A percentile compares a stretch with the other conserved stretches of the same genome.
Evolutionary conservation across 345 rosid species (phyloP).

Genomic region (Salix dunnii): DNA sequence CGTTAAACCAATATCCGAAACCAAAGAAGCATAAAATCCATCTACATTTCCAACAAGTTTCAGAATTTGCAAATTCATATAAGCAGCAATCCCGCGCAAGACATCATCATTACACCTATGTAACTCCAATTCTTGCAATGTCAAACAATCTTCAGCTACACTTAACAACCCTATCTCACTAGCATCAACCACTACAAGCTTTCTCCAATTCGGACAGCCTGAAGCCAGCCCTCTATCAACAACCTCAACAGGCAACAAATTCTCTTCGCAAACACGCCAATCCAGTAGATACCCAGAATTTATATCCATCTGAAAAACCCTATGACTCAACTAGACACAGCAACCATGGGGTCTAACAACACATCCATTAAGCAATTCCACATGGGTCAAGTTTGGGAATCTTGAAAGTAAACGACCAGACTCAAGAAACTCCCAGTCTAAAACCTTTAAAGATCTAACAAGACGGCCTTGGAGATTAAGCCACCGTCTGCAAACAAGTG

Average conservation of each 20-base stretch:
- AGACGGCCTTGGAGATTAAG: slow-evolving; percentile 35
- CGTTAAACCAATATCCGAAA: slow-evolving; percentile 88
- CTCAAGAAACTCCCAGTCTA: slow-evolving; percentile 31
- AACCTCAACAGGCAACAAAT: slow-evolving; percentile 53
- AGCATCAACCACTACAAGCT: slow-evolving; percentile 61
- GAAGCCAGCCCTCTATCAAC: slow-evolving; percentile 27
- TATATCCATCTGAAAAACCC: slow-evolving; percentile 13
- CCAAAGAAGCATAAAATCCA: slow-evolving; percentile 57
- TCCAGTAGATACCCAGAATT: slow-evolving; percentile 16
- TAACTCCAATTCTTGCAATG: slow-evolving; percentile 76
- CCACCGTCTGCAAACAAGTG: slow-evolving; percentile 34
- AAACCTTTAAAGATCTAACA: slow-evolving; percentile 23
- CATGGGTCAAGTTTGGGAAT: slow-evolving; percentile 26
- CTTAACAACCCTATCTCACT: slow-evolving; percentile 74
- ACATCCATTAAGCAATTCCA: slow-evolving; percentile 28
- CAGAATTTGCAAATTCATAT: slow-evolving; percentile 79
- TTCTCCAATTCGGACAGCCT: slow-evolving; percentile 56
- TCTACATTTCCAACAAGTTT: slow-evolving; percentile 66
- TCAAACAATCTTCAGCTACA: slow-evolving; percentile 67
- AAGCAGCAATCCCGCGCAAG: slow-evolving; percentile 68
- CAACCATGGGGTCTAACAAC: slow-evolving; percentile 13
- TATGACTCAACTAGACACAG: slow-evolving; percentile 20
- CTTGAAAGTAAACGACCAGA: slow-evolving; percentile 26
- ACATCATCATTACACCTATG: slow-evolving; percentile 35
- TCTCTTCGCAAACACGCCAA: slow-evolving; percentile 42